Evolutionary conservation across 2,329 filamentous ascomycete genomes (phyloP).

Genomic region (Sporothrix variecibatus): DNA sequence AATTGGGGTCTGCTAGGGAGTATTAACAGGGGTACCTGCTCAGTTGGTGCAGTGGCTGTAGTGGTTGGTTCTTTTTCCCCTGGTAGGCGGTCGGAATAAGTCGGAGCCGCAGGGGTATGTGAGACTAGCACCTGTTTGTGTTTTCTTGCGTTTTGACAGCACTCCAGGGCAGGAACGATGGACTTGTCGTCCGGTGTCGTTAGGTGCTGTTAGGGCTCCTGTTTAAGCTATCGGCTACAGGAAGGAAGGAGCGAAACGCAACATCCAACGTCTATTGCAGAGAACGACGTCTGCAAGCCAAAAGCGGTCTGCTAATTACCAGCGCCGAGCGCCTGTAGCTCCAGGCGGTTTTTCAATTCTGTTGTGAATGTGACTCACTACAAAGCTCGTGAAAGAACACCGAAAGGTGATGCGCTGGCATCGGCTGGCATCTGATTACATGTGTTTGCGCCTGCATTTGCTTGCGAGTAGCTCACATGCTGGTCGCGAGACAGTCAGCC

Average conservation of each 20-base stretch:
- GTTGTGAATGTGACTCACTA: slow-evolving; percentile 16
- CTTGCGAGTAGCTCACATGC: background rate
- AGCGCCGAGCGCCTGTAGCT: background rate
- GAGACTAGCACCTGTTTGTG: background rate
- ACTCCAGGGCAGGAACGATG: background rate
- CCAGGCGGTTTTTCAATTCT: background rate
- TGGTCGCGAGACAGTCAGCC: background rate
- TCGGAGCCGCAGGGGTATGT: slow-evolving; percentile 17
- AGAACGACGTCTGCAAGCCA: background rate
- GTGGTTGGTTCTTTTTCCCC: background rate
- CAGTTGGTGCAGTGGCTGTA: background rate
- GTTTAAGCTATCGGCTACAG: background rate
- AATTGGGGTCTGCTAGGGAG: background rate
- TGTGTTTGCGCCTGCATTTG: slow-evolving; percentile 1
- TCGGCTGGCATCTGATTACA: background rate
- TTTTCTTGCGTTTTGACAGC: background rate
- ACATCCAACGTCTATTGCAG: too few relatives aligned
- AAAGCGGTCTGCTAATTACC: background rate
- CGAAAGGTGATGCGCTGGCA: background rate
- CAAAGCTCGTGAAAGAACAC: slow-evolving; percentile 9
- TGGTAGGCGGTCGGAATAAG: slow-evolving; percentile 20
- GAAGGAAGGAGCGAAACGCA: background rate
- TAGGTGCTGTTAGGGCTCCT: background rate
- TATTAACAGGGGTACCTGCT: background rate
- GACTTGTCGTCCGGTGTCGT: background rate